phyloP scores from a whole-genome alignment of 805 yeast species.

The Suhomyces sp. region DNA sequence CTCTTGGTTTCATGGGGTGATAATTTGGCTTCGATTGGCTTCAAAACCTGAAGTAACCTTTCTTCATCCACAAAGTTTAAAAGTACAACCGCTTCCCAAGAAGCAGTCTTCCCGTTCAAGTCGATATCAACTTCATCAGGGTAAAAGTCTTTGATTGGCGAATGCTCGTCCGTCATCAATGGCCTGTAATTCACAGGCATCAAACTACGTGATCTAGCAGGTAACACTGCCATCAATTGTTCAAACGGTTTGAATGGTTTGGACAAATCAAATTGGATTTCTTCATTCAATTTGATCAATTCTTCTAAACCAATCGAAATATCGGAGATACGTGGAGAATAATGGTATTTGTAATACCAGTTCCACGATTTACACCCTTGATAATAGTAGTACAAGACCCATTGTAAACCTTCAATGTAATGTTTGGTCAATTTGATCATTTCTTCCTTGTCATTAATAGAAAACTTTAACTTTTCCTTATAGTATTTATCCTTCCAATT shows the following conservation, averaged over 20 bases:
- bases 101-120: slow-evolving; percentile 90
- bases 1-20: slow-evolving; percentile 70
- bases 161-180: slow-evolving; percentile 79
- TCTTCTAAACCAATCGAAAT: slow-evolving; percentile 68
- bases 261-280: slow-evolving; percentile 63
- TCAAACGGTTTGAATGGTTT: slow-evolving; percentile 88
- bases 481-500: slow-evolving; percentile 88
- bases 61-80: slow-evolving; percentile 87
- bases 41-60: slow-evolving; percentile 70
- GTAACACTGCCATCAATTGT: slow-evolving; percentile 96
- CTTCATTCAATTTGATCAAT: slow-evolving; percentile 30
- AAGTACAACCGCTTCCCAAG: slow-evolving; percentile 97
- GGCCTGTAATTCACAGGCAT: slow-evolving; percentile 77
- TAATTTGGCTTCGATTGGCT: slow-evolving; percentile 59
- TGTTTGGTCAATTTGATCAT: slow-evolving; percentile 68
- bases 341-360: slow-evolving; percentile 89
- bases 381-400: slow-evolving; percentile 93
- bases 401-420: slow-evolving; percentile 91
- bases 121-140: slow-evolving; percentile 87
- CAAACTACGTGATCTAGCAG: slow-evolving; percentile 81
- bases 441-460: slow-evolving; percentile 57
- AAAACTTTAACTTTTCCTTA: slow-evolving; percentile 71
- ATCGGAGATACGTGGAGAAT: slow-evolving; percentile 93
- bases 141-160: slow-evolving; percentile 88
- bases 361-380: slow-evolving; percentile 93